phyloP scores from a whole-genome alignment of 345 rosid genomes.

The Eucalyptus lansdowneana region DNA sequence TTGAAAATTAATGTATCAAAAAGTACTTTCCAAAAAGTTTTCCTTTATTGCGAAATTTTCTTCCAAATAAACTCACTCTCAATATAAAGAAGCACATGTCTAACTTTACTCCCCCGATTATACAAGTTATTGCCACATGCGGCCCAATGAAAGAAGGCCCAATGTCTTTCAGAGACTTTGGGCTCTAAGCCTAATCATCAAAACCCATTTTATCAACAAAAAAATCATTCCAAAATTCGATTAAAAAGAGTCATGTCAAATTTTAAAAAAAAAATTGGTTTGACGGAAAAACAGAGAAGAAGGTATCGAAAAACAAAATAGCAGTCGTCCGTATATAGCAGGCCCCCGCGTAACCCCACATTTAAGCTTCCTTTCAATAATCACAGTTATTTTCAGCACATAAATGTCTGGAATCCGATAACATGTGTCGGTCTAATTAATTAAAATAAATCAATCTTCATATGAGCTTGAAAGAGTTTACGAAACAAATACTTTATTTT shows the following conservation, averaged over 20 bases:
- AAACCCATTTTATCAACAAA: not conserved
- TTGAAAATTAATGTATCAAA: too few relatives aligned
- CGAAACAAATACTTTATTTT: too few relatives aligned
- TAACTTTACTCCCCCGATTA: not conserved
- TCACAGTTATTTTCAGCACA: not conserved
- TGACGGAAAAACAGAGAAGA: not conserved
- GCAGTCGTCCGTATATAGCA: too few relatives aligned
- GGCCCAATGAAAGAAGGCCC: not conserved
- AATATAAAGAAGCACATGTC: not conserved
- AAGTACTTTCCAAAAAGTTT: too few relatives aligned
- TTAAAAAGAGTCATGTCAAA: not conserved
- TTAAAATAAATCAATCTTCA: not conserved
- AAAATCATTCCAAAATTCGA: not conserved
- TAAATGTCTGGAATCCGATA: not conserved
- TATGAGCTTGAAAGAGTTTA: not conserved
- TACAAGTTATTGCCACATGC: not conserved
- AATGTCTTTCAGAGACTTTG: not conserved
- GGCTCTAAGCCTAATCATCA: not conserved
- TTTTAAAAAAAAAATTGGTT: not conserved
- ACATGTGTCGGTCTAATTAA: not conserved
- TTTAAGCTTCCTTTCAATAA: not conserved
- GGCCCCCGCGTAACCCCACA: not conserved
- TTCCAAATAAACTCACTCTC: not conserved
- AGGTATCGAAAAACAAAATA: too few relatives aligned
- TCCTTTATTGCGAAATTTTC: too few relatives aligned